These are phyloP conservation scores for Zanthoxylum bungeanum DNA, from an alignment of 345 rosid species.

Conservation along the genomic window DNA sequence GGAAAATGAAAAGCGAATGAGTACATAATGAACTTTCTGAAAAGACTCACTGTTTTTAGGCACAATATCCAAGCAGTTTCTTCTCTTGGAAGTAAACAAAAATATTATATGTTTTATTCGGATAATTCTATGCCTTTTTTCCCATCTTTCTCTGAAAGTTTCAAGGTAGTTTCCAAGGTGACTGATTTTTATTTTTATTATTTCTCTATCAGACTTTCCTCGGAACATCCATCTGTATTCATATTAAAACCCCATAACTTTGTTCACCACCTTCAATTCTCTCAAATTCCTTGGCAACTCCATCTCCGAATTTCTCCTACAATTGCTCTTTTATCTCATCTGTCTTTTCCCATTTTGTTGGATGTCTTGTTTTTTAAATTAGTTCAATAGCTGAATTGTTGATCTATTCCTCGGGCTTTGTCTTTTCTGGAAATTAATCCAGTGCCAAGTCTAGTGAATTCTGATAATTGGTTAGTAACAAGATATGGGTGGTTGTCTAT, in stretches of 20 bases:
- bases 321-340: no score
- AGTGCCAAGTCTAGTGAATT: background rate
- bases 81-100: no score
- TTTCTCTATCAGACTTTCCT: background rate
- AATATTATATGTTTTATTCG: no score
- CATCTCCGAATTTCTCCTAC: no score
- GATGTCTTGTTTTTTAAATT: no score
- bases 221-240: background rate
- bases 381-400: background rate
- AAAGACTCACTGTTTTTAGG: no score
- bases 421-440: background rate
- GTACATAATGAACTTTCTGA: no score
- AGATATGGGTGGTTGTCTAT: slow-evolving; percentile 55
- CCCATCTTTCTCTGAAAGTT: background rate
- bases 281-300: background rate
- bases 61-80: no score
- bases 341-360: no score
- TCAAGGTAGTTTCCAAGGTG: slow-evolving; percentile 10
- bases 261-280: background rate
- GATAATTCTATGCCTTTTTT: no score
- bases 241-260: slow-evolving; percentile 5
- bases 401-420: background rate
- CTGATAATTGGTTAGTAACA: background rate
- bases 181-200: slow-evolving; percentile 2
- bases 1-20: no score